Evolutionary conservation across 1,284 basidiomycete species (phyloP), one percentile per base, ranked within the genome.

Genomic region (Apiotrichum veenhuisii): DNA sequence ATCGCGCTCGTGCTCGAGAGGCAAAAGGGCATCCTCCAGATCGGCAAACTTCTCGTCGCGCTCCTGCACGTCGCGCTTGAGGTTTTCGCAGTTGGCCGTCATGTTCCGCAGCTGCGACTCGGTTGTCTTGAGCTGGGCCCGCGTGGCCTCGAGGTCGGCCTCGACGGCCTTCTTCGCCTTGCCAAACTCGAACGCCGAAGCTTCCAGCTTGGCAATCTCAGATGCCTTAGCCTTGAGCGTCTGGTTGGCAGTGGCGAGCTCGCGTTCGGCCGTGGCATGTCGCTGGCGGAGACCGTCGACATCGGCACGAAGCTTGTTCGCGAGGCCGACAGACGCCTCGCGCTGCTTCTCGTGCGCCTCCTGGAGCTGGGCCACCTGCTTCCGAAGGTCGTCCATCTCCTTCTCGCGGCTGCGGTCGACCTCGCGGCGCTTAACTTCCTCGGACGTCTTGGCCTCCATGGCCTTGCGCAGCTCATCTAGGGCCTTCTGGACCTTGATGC

Each of bases 321-420:
- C 70, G 18, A 64, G 66, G 56, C 65, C 66, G 5, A 51, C 45
- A 0, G 62, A 51, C 3, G 33, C 36, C 55, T 68, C 71, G 43
- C 60, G 68, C 52, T 72, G 65, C 52, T 70, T 66, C 36, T 74
- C 71, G 14, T 69, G 60, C 7, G 67, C 58, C 46, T 67, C 63
- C 50, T 72, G 69, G 7, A 66, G 62, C 5, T 59, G 48, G 0
- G 75, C 70, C 36, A 84, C 83, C 68, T 92, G 86, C 12, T 75
- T 74, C n/a, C 94, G 86, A 12, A 97, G 79, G 27, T 84, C 81
- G 1, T 78, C 74, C 20, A 96, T 83, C 73, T 98, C 94, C 44
- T 85, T 82, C 64, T 95, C 92, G 69, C 87, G 89, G 77, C 88
- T 89, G 73, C 87, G 87, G 74, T 92, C 90, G 2, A 85, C 88